phyloP scores from a whole-genome alignment of 192 early-diverging fungal species.

The Powellomyces hirtus region DNA sequence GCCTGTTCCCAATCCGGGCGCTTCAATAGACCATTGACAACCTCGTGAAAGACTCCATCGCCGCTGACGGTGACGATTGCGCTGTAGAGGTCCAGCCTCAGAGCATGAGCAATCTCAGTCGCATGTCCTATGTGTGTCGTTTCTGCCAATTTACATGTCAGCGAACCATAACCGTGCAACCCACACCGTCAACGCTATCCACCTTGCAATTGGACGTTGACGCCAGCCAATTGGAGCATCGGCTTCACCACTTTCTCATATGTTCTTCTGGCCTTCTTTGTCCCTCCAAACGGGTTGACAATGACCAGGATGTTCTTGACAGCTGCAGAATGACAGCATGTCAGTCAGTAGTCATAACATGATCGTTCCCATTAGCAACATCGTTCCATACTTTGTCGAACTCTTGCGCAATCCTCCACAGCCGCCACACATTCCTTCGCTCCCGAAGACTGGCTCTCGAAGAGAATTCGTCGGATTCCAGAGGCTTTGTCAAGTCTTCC shows the following conservation, averaged over 20 bases:
- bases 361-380: background rate
- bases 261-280: constrained; percentile 57
- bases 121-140: constrained; percentile 62
- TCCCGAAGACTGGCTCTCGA: constrained; percentile 11
- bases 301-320: constrained; percentile 47
- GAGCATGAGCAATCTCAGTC: constrained; percentile 54
- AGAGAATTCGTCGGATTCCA: constrained; percentile 15
- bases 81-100: constrained; percentile 56
- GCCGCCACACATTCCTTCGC: constrained; percentile 11
- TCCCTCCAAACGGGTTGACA: constrained; percentile 75
- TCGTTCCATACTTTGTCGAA: background rate
- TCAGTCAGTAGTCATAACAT: background rate
- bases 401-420: constrained; percentile 1
- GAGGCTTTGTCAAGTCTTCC: constrained; percentile 11
- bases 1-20: constrained; percentile 63
- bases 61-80: constrained; percentile 69
- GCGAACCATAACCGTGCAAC: background rate
- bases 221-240: constrained; percentile 62
- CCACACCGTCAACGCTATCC: background rate
- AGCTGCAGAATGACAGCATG: background rate
- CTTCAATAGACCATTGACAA: constrained; percentile 76
- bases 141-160: constrained; percentile 34
- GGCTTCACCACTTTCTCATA: constrained; percentile 57
- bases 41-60: constrained; percentile 79
- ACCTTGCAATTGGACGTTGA: constrained; percentile 32